A percentile compares a stretch with the other conserved stretches of the same genome.
phyloP scores from a whole-genome alignment of 2,329 filamentous ascomycete species.

The Epichloe festucae region DNA sequence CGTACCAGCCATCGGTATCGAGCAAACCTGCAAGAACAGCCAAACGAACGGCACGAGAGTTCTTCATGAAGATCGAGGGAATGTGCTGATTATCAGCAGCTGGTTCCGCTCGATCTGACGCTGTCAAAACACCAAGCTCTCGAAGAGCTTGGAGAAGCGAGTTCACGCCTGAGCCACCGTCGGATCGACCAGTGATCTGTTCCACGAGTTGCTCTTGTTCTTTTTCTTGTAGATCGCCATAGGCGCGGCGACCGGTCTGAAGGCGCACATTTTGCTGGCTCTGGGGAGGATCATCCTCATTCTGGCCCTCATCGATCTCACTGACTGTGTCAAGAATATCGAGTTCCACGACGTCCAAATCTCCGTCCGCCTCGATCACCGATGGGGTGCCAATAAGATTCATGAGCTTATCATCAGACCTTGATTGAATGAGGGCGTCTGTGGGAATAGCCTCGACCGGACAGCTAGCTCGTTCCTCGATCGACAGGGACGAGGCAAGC shows the following conservation, averaged over 20 bases:
- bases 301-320: neutral
- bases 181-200: neutral
- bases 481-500: neutral
- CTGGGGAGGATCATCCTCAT: neutral
- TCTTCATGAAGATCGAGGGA: neutral
- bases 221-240: neutral
- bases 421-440: neutral
- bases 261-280: neutral
- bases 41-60: neutral
- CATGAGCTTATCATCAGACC: neutral
- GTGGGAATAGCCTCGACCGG: neutral
- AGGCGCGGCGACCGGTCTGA: neutral
- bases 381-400: neutral
- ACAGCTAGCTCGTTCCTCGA: neutral
- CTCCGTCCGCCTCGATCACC: neutral
- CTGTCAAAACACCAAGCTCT: neutral
- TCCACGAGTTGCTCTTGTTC: neutral
- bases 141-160: neutral
- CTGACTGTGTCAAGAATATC: neutral
- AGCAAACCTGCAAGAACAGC: neutral
- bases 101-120: neutral
- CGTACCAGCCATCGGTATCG: neutral
- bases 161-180: neutral
- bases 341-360: neutral
- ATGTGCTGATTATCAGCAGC: neutral